Conservation (phyloP, 768 basidiomycete species). For the Boletus speciosus region DNA sequence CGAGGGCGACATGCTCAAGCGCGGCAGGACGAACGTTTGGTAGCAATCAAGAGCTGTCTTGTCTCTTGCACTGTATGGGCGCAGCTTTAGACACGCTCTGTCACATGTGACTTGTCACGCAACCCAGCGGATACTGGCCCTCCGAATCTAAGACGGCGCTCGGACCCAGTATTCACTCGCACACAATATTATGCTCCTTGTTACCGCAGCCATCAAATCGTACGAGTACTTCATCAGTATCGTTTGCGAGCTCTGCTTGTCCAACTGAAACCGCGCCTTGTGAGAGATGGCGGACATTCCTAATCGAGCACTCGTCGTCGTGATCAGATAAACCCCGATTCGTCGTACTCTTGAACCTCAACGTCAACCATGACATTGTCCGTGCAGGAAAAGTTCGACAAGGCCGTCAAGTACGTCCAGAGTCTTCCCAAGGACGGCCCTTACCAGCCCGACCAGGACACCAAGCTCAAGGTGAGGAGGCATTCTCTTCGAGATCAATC, state of each 20-base stretch:
- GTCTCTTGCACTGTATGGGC: background rate
- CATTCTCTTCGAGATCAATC: background rate
- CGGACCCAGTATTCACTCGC: background rate
- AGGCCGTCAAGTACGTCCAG: slow-evolving; percentile 66
- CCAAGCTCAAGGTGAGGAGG: slow-evolving; percentile 74
- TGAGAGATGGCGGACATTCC: slow-evolving; percentile 10
- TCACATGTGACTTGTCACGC: slow-evolving; percentile 25
- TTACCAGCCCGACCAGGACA: slow-evolving; percentile 66
- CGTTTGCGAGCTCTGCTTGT: background rate
- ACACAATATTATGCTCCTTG: background rate
- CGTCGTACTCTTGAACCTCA: slow-evolving; percentile 9
- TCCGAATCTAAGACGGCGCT: slow-evolving; percentile 8
- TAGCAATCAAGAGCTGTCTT: slow-evolving; percentile 13
- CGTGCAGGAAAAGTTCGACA: slow-evolving; percentile 59
- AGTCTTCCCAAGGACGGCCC: slow-evolving; percentile 68
- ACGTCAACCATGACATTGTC: slow-evolving; percentile 50
- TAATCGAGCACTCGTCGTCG: slow-evolving; percentile 4
- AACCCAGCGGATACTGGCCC: background rate
- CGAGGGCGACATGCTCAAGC: slow-evolving; percentile 26
- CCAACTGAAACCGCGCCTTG: slow-evolving; percentile 3
- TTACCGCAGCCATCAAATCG: too few relatives aligned
- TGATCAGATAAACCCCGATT: slow-evolving; percentile 20
- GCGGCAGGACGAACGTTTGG: slow-evolving; percentile 8
- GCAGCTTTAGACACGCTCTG: slow-evolving; percentile 17
- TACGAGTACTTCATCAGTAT: background rate